Conservation (phyloP, 495 filamentous ascomycete species). For the Clavariopsis aquatica region DNA sequence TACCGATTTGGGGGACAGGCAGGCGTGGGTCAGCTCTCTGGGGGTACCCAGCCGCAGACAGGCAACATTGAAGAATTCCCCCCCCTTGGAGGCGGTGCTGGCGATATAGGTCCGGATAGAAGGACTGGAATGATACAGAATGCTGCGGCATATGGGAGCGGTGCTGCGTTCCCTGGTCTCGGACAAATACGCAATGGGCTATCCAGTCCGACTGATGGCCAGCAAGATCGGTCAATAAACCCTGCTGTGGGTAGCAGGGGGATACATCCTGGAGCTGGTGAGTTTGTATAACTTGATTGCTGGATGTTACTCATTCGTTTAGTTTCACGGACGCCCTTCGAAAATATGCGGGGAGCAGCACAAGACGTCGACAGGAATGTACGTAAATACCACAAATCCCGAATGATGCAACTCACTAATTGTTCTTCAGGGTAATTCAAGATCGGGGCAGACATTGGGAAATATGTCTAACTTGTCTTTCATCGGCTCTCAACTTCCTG, state of each 20-base stretch:
- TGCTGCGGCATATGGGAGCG: constrained; percentile 61
- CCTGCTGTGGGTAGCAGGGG: constrained; percentile 34
- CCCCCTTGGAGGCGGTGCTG: constrained; percentile 69
- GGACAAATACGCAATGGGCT: constrained; percentile 54
- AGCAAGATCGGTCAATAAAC: constrained; percentile 43
- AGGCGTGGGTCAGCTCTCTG: constrained; percentile 57
- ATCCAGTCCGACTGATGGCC: constrained; percentile 60
- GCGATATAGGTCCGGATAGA: constrained; percentile 71
- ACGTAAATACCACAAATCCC: constrained; percentile 6
- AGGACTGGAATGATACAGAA: constrained; percentile 64
- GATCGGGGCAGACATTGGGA: constrained; percentile 27
- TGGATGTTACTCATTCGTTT: constrained; percentile 3
- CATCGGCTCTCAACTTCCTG: constrained; percentile 22
- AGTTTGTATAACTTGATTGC: not conserved
- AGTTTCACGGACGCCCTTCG: constrained; percentile 40
- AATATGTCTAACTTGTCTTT: constrained; percentile 25
- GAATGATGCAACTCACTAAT: not conserved
- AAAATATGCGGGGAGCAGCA: constrained; percentile 36
- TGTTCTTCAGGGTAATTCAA: constrained; percentile 10
- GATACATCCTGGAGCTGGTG: constrained; percentile 18
- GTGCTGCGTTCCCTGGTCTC: constrained; percentile 48
- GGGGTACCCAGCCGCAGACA: constrained; percentile 62
- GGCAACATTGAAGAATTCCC: constrained; percentile 82
- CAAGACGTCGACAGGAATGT: constrained; percentile 44
- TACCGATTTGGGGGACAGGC: constrained; percentile 63